phyloP scores from a whole-genome alignment of 1,139 yeast genomes.

The Candida tetrigidarum region DNA sequence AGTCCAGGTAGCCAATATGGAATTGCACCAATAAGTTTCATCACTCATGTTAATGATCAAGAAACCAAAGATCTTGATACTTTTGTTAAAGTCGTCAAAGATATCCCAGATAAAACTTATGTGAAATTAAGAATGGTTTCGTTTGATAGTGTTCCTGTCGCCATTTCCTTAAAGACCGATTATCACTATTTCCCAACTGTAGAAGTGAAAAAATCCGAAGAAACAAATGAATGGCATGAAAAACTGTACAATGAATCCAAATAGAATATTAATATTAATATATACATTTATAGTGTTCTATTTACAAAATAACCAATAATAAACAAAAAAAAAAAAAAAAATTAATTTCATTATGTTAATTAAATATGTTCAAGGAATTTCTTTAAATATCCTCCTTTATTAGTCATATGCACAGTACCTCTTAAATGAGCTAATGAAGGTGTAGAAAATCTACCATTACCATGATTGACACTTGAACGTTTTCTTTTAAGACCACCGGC shows the following conservation, averaged over 20 bases:
- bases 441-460: constrained; percentile 86
- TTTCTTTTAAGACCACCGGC: constrained; percentile 57
- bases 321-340: no score
- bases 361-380: constrained; percentile 28
- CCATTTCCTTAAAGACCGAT: constrained; percentile 83
- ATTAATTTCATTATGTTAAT: no score
- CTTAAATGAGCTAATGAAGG: constrained; percentile 65
- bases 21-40: constrained; percentile 78
- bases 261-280: constrained; percentile 4
- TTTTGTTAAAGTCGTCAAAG: constrained; percentile 64
- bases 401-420: constrained; percentile 61
- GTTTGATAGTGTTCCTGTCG: constrained; percentile 84
- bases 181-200: constrained; percentile 91
- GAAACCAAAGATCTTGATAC: constrained; percentile 71
- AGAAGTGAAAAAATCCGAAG: constrained; percentile 55
- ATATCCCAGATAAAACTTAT: constrained; percentile 78
- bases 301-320: constrained; percentile 9
- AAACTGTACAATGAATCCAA: constrained; percentile 24
- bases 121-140: constrained; percentile 81
- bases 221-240: constrained; percentile 56
- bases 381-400: constrained; percentile 53
- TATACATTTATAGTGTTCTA: constrained; percentile 10
- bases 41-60: constrained; percentile 84
- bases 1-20: constrained; percentile 89
- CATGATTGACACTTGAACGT: constrained; percentile 89